Percentiles rank a stretch among this genome's conserved stretches.
These are phyloP conservation scores for Saturnispora hagleri DNA, from an alignment of 805 yeast species.

Conservation along the genomic window DNA sequence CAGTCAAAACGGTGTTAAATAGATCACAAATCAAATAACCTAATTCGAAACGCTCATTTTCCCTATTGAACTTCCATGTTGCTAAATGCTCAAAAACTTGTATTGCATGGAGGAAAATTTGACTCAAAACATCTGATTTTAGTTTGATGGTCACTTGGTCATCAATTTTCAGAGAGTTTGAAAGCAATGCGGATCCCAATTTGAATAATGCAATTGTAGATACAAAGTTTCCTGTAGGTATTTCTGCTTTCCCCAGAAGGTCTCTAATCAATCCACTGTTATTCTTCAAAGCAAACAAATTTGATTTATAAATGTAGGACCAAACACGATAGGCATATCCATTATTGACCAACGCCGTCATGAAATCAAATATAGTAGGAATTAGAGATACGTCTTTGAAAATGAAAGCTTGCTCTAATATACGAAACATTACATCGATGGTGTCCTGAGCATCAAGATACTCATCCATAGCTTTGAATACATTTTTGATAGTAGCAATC, in stretches of 20 bases:
- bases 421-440: constrained; percentile 48
- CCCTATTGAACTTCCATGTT: constrained; percentile 55
- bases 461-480: constrained; percentile 28
- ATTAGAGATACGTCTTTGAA: constrained; percentile 40
- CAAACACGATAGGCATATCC: constrained; percentile 62
- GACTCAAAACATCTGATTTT: constrained; percentile 47
- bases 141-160: constrained; percentile 31
- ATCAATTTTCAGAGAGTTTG: constrained; percentile 36
- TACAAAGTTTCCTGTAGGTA: constrained; percentile 54
- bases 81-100: constrained; percentile 65
- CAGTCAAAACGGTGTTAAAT: constrained; percentile 44
- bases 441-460: constrained; percentile 27
- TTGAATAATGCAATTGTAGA: constrained; percentile 56
- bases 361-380: constrained; percentile 38
- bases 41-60: constrained; percentile 50
- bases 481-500: constrained; percentile 19
- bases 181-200: constrained; percentile 43
- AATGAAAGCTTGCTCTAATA: constrained; percentile 62
- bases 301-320: constrained; percentile 65
- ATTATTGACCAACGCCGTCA: constrained; percentile 36
- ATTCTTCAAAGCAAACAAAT: constrained; percentile 50
- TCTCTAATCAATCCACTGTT: constrained; percentile 56
- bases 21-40: constrained; percentile 46
- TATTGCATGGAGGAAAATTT: constrained; percentile 47
- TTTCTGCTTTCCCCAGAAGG: constrained; percentile 64